Evolutionary conservation across 805 yeast genomes (phyloP), one percentile per base, ranked within the genome.

Genomic region (Metschnikowia corniflorae): DNA sequence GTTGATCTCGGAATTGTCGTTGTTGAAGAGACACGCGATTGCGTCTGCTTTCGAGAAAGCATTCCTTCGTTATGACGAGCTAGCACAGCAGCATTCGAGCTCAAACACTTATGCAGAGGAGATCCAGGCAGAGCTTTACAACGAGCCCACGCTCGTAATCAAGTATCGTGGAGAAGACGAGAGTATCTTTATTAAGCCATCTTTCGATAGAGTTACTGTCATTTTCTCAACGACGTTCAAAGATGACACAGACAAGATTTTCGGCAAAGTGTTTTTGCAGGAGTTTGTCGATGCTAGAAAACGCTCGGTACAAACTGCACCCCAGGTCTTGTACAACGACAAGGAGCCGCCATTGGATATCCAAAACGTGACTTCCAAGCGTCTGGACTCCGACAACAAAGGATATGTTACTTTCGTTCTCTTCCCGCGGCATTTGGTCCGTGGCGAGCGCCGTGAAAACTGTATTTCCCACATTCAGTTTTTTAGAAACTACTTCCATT

Each of bases 251-350:
- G 99, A 93, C 63, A 87, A 86, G 58, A 75, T 85, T 35, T 84
- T 86, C 50, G 94, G 95, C 28, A 86, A 82, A 60, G 95, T 87
- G 24, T 87, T 87, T 55, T 68, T 87, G 45, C 96, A 87, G 58
- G 96, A 89, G 65, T 89, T 89, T 60, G 95, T 88, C 29, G 97
- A 89, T 60, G 96, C 97, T 8, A 80, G 99, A 64, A 85, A 85
- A 58, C 77, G 96, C 61, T 84, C 95, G 5, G 91, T 93, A 43
- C 98, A 93, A 65, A 89, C 93, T 33, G 97, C 97, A 2, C 99
- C 99, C 13, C 99, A 93, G 69, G 99, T 93, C 35, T 75, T 93
- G 52, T 89, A 84, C 55, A 82, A 95, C 5, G 88, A 82, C 57
- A 75, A 72, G 45, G 96, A 86, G 51, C 86, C 97, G n/a, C 99